A percentile compares a stretch with the other conserved stretches of the same genome.
These are phyloP conservation scores for Pyricularia sp. DNA, from an alignment of 2,329 filamentous ascomycete genomes.

Conservation along the genomic window DNA sequence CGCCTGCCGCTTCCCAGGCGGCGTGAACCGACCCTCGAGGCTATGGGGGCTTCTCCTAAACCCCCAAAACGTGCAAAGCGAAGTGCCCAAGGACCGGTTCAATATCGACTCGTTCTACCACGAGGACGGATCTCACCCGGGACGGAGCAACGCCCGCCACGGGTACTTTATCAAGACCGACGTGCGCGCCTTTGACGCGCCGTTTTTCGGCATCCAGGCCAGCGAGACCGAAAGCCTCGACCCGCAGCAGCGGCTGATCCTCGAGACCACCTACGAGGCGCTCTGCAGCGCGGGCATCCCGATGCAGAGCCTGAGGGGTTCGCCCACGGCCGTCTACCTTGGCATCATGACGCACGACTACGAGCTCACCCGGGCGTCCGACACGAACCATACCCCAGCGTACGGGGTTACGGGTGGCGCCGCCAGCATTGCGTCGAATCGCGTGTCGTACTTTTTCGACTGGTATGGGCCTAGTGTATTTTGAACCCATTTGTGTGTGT, in stretches of 20 bases:
- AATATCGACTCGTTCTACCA: slow-evolving; percentile 20
- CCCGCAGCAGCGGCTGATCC: slow-evolving; percentile 12
- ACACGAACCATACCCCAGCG: slow-evolving; percentile 22
- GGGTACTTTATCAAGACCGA: slow-evolving; percentile 23
- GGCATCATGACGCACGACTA: slow-evolving; percentile 20
- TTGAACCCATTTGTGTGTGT: too few relatives aligned
- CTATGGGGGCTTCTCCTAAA: slow-evolving; percentile 20
- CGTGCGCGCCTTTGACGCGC: slow-evolving; percentile 21
- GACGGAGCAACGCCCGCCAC: slow-evolving; percentile 19
- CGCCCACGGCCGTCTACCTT: slow-evolving; percentile 28
- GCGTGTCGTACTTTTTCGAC: slow-evolving; percentile 28
- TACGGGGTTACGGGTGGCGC: slow-evolving; percentile 33
- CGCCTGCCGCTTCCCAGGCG: too few relatives aligned
- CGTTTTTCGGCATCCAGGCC: slow-evolving; percentile 28
- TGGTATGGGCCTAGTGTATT: slow-evolving; percentile 21
- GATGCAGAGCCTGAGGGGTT: slow-evolving; percentile 19
- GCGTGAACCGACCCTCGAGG: slow-evolving; percentile 17
- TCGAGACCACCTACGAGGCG: slow-evolving; percentile 27
- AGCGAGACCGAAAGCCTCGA: slow-evolving; percentile 22
- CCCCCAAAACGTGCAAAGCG: neutral
- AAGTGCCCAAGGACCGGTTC: slow-evolving; percentile 16
- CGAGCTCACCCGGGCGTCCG: too few relatives aligned
- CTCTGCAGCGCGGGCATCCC: slow-evolving; percentile 24
- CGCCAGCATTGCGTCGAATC: slow-evolving; percentile 29
- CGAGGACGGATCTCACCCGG: slow-evolving; percentile 21